A percentile compares a stretch with the other conserved stretches of the same genome.
Conservation (phyloP, 139 green algal genomes). For the Ostreobium quekettii region DNA sequence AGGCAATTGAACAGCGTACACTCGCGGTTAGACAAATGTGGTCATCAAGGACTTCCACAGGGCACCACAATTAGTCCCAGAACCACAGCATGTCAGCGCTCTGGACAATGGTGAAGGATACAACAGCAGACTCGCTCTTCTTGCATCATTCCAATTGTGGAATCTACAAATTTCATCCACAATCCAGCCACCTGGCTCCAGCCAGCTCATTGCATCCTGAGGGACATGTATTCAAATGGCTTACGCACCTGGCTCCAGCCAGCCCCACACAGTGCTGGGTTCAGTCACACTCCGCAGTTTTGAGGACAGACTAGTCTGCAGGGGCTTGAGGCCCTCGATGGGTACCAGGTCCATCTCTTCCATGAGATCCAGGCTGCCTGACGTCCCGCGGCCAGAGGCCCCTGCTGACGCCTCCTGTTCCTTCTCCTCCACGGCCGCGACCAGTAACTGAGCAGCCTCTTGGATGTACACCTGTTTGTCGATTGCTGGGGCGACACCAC, state of each 20-base stretch:
- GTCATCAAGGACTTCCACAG: neutral
- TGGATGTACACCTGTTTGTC: no score
- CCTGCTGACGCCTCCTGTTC: no score
- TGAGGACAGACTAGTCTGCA: neutral
- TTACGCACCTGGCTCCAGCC: constrained; percentile 3
- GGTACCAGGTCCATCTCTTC: neutral
- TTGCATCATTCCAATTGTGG: no score
- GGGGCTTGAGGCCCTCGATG: neutral
- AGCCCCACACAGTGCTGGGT: neutral
- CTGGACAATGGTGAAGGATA: neutral
- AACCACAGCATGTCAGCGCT: neutral
- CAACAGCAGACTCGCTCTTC: neutral
- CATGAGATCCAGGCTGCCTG: no score
- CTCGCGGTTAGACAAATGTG: neutral
- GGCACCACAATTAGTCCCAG: neutral
- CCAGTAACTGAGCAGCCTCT: no score
- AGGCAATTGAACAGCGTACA: neutral
- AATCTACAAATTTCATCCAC: neutral
- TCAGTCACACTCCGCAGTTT: neutral
- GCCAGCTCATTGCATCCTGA: no score
- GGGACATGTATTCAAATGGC: no score
- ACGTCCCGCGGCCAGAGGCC: no score
- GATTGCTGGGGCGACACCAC: no score
- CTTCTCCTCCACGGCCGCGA: no score
- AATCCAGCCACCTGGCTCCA: neutral